Percentiles rank a stretch among this genome's conserved stretches.
phyloP scores from a whole-genome alignment of 768 basidiomycete species.

The Pulveroboletus sp. region DNA sequence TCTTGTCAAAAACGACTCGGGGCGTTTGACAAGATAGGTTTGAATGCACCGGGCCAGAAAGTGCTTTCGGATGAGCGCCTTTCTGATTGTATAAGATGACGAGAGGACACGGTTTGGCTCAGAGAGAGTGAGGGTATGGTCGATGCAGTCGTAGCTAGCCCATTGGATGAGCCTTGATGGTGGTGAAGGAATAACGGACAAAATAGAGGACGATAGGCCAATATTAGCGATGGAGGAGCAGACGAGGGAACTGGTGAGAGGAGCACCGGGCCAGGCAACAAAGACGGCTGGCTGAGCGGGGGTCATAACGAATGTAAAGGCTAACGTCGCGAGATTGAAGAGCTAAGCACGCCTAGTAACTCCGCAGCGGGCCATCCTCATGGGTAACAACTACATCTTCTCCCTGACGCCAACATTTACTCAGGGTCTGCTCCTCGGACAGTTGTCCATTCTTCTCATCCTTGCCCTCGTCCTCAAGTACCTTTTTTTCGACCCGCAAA shows the following conservation, averaged over 20 bases:
- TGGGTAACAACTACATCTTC: constrained; percentile 53
- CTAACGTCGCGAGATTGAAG: no score
- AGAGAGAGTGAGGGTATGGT: constrained; percentile 65
- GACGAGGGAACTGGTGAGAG: constrained; percentile 48
- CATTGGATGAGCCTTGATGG: constrained; percentile 54
- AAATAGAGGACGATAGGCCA: constrained; percentile 25
- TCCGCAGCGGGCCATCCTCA: not conserved
- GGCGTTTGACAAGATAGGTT: constrained; percentile 68
- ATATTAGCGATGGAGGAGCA: constrained; percentile 36
- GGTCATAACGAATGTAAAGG: not conserved
- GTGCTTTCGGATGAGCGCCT: constrained; percentile 92
- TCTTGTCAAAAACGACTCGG: constrained; percentile 47
- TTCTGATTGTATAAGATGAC: constrained; percentile 85
- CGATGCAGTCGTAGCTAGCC: constrained; percentile 85
- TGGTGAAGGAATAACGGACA: constrained; percentile 23
- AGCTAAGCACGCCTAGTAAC: not conserved
- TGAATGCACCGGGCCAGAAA: constrained; percentile 74
- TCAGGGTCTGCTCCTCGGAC: constrained; percentile 89
- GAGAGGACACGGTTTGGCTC: constrained; percentile 52
- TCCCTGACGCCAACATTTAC: constrained; percentile 88
- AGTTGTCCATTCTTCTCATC: constrained; percentile 79
- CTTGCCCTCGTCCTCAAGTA: constrained; percentile 84
- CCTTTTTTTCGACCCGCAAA: constrained; percentile 83
- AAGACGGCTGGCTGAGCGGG: constrained; percentile 29
- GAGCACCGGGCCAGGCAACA: constrained; percentile 52